phyloP scores from a whole-genome alignment of 164 flowering plant genomes.

The Sedum album region DNA sequence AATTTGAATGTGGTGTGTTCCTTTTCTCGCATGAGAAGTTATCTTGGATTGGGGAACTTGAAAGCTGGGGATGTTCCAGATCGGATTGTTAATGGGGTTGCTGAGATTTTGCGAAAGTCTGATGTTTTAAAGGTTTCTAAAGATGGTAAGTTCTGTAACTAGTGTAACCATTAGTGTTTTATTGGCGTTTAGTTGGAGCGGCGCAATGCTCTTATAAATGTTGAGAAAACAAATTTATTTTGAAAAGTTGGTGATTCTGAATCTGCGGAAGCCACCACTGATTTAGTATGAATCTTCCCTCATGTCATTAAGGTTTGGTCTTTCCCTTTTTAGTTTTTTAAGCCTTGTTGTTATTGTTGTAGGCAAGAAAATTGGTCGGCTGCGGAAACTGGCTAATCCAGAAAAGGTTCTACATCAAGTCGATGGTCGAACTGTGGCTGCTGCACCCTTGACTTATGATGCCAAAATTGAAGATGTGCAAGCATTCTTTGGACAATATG shows the following conservation, averaged over 20 bases:
- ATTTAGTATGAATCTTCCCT: neutral
- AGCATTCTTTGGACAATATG: conserved; percentile 13
- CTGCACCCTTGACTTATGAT: conserved; percentile 12
- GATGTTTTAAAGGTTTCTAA: conserved; percentile 11
- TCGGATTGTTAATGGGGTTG: conserved; percentile 8
- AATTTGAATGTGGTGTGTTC: conserved; percentile 14
- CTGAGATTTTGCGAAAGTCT: conserved; percentile 10
- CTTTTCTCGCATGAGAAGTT: conserved; percentile 12
- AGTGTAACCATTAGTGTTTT: neutral
- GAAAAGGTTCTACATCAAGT: conserved; percentile 12
- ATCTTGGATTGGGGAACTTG: conserved; percentile 10
- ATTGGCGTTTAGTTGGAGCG: neutral
- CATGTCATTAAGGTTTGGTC: neutral
- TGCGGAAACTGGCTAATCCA: conserved; percentile 9
- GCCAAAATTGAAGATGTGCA: conserved; percentile 9
- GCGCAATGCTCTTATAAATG: neutral
- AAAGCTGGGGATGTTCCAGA: conserved; percentile 8
- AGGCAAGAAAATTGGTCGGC: conserved; percentile 13
- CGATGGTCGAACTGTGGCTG: conserved; percentile 8
- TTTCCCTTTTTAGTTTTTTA: neutral
- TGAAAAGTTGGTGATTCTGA: neutral
- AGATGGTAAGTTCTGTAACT: neutral
- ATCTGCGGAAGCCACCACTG: neutral
- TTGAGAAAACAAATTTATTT: neutral
- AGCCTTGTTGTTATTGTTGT: neutral